Percentiles rank a stretch among this genome's conserved stretches.
phyloP scores from a whole-genome alignment of 1,284 basidiomycete genomes.

The Ceraceosorus guamensis region DNA sequence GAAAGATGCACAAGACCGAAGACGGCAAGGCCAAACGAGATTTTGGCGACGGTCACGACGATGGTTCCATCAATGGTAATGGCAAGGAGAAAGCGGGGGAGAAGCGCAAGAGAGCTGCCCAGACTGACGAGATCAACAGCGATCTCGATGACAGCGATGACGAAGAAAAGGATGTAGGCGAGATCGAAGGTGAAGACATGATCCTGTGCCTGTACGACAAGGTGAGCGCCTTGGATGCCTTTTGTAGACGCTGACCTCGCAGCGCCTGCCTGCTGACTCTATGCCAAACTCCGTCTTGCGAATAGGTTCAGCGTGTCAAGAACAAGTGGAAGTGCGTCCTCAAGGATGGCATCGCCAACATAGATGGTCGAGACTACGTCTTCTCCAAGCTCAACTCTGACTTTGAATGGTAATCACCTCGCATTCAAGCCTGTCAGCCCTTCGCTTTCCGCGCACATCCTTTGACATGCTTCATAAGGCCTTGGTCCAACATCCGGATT shows the following conservation, averaged over 20 bases:
- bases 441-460: too few species aligned
- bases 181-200: constrained; percentile 61
- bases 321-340: constrained; percentile 99
- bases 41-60: background rate
- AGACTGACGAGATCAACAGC: constrained; percentile 81
- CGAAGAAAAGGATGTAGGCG: constrained; percentile 53
- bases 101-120: constrained; percentile 49
- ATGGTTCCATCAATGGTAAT: constrained; percentile 5
- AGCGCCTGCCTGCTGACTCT: background rate
- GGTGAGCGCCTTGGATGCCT: constrained; percentile 53
- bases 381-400: constrained; percentile 77
- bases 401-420: constrained; percentile 23
- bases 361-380: constrained; percentile 93
- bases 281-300: background rate
- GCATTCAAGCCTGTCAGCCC: too few species aligned
- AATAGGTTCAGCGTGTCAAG: constrained; percentile 87
- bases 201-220: constrained; percentile 99
- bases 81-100: constrained; percentile 16
- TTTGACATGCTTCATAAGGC: too few species aligned
- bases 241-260: background rate
- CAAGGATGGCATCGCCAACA: constrained; percentile 94
- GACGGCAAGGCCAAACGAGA: background rate
- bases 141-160: constrained; percentile 88
- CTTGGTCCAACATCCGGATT: too few species aligned
- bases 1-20: background rate